phyloP scores from a whole-genome alignment of 2,329 filamentous ascomycete genomes.

The Claviceps pazoutovae region DNA sequence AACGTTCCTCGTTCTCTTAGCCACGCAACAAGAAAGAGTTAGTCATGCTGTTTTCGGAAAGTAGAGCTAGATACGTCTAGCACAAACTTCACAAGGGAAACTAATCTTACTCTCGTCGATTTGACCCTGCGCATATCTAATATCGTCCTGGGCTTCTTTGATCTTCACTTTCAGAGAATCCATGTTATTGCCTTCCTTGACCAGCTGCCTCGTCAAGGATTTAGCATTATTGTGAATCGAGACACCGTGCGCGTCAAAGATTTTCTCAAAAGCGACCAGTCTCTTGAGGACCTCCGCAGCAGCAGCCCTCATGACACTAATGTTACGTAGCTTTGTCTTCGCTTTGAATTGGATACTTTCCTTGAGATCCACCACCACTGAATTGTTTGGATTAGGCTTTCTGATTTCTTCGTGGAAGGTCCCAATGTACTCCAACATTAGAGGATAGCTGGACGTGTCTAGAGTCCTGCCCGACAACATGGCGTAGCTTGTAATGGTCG shows the following conservation, averaged over 20 bases:
- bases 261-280: background rate
- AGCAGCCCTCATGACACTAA: no score
- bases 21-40: background rate
- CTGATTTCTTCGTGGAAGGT: background rate
- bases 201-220: background rate
- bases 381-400: background rate
- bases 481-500: background rate
- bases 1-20: background rate
- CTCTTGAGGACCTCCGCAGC: background rate
- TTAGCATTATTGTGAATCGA: accelerated
- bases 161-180: background rate
- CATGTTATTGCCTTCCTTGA: background rate
- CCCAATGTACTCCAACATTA: background rate
- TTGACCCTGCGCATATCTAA: background rate
- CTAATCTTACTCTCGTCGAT: background rate
- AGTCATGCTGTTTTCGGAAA: background rate
- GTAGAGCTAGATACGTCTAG: no score
- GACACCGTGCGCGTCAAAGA: background rate
- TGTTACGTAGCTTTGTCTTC: background rate
- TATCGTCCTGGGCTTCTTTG: background rate
- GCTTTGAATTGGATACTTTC: background rate
- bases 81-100: no score
- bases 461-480: background rate
- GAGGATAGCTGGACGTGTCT: background rate
- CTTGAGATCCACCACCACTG: background rate